Evolutionary conservation across 331 rosid species (phyloP), one percentile per base, ranked within the genome.

Genomic region (Spiraea crenata): DNA sequence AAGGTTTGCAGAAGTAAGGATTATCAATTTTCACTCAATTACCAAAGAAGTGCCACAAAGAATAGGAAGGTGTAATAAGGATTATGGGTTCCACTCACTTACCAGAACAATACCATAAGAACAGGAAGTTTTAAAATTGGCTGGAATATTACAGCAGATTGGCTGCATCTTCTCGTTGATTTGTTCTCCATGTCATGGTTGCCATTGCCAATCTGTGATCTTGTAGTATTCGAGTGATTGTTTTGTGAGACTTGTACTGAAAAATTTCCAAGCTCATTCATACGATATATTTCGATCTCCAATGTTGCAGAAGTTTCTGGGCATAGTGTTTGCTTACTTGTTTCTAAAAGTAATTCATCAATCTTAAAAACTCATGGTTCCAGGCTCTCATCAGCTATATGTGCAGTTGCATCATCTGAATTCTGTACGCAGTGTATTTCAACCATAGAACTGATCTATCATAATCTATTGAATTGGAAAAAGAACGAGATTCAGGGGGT

Each of bases 121-220:
- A 41, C 5, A 41, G 9, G 46, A 25, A 25, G 31, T 25, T 25
- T 25, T 25, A 25, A 25, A 25, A 25, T 25, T 25, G 31, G 31
- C 31, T 25, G 31, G 31, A 25, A 25, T 25, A 25, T 25, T 25
- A 25, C 31, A 25, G 31, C 31, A 25, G 31, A 25, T 25, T 25
- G 31, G 31, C 31, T 25, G 31, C 31, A 25, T 25, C 38, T 17
- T 54, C 41, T 54, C n/a, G 40, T 39, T 37, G 13, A 16, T 19
- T 1, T 7, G 51, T 19, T 69, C 51, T 69, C 57, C 10, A 46
- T 40, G 39, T 39, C 31, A 19, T 51, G 38, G 39, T 68, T 51
- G 25, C 9, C 6, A 55, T 55, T 54, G 42, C 16, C 64, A 20
- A 19, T 68, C 51, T 68, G 14, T 39, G 73, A 54, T 68, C 40